phyloP scores from a whole-genome alignment of 1,284 basidiomycete genomes.

The Mycosarcoma maydis region DNA sequence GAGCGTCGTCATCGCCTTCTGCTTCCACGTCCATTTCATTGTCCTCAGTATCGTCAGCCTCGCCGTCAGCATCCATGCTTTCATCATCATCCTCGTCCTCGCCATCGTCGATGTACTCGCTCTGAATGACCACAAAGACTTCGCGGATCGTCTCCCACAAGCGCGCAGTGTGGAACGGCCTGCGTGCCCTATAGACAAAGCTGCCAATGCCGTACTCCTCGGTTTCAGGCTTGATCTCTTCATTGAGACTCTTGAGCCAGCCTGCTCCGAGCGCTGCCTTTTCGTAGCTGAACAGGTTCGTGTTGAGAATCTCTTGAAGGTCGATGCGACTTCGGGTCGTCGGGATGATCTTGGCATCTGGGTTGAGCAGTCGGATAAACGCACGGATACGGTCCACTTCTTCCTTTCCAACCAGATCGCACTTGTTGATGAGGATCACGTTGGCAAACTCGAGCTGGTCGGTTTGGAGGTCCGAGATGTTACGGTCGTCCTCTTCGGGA shows the following conservation, averaged over 20 bases:
- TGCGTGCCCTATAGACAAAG: constrained; percentile 55
- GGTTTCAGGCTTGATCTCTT: constrained; percentile 69
- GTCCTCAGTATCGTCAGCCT: constrained; percentile 10
- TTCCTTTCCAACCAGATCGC: constrained; percentile 64
- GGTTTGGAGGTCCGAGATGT: constrained; percentile 69
- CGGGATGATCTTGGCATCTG: constrained; percentile 67
- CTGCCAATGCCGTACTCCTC: constrained; percentile 64
- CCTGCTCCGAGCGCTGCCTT: constrained; percentile 69
- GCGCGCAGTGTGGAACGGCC: constrained; percentile 69
- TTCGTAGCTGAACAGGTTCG: constrained; percentile 68
- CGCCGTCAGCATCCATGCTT: constrained; percentile 8
- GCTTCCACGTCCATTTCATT: constrained; percentile 40
- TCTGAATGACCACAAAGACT: constrained; percentile 68
- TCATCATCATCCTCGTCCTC: constrained; percentile 39
- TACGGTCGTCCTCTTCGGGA: constrained; percentile 69
- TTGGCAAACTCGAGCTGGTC: constrained; percentile 69
- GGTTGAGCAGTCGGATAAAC: constrained; percentile 69
- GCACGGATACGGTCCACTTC: constrained; percentile 65
- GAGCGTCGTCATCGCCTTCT: constrained; percentile 54
- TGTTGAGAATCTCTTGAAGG: constrained; percentile 67
- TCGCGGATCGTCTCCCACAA: constrained; percentile 69
- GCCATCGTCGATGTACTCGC: constrained; percentile 66
- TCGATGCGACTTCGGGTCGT: constrained; percentile 67
- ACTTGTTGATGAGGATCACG: constrained; percentile 70
- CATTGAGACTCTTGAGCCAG: constrained; percentile 69